Evolutionary conservation across 768 basidiomycete genomes (phyloP).

Genomic region (Trametes maxima): DNA sequence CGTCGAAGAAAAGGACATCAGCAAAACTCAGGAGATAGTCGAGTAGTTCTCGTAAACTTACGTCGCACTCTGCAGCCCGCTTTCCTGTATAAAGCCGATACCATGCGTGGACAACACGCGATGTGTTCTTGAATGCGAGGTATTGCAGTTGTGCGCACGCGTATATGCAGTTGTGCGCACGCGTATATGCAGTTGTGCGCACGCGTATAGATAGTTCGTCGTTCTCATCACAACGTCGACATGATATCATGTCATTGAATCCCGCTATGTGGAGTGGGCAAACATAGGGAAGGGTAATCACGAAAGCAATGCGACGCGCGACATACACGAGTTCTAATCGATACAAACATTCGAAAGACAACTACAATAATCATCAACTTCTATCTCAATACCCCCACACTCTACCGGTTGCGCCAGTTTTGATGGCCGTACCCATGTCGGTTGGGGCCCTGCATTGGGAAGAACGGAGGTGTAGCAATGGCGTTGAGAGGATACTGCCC

Average conservation of each 20-base stretch:
- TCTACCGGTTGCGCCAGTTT: constrained; percentile 16
- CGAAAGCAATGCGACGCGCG: constrained; percentile 9
- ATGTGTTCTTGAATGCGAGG: too few relatives aligned
- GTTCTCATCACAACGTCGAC: too few relatives aligned
- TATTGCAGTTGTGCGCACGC: too few relatives aligned
- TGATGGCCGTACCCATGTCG: constrained; percentile 14
- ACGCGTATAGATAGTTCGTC: too few relatives aligned
- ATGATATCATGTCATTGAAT: too few relatives aligned
- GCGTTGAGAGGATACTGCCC: constrained; percentile 19
- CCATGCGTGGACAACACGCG: too few relatives aligned
- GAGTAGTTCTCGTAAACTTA: neutral
- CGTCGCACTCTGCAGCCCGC: neutral
- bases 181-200: too few relatives aligned
- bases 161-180: too few relatives aligned
- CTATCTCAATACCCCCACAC: neutral
- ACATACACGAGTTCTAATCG: constrained; percentile 12
- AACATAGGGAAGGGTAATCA: neutral
- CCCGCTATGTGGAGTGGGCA: neutral
- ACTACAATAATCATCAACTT: neutral
- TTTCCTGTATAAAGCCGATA: neutral
- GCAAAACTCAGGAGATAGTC: constrained; percentile 19
- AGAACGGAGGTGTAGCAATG: constrained; percentile 19
- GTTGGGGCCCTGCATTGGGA: constrained; percentile 4
- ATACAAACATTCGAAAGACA: constrained; percentile 3
- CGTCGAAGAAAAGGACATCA: constrained; percentile 35